Conservation (phyloP, 441 rosid genomes). For the Gossypium gossypioides region DNA sequence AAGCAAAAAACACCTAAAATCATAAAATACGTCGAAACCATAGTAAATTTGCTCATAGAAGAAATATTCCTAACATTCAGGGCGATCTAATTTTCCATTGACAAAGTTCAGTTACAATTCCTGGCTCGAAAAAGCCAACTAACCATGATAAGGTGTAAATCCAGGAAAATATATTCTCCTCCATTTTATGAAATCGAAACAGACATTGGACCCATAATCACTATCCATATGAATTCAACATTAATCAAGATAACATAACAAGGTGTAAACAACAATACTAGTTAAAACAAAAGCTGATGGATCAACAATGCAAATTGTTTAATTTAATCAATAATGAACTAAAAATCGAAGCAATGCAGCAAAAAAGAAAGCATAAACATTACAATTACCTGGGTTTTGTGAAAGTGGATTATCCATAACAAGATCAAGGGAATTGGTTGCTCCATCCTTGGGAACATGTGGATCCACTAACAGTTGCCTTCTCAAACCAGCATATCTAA, state of each 20-base stretch:
- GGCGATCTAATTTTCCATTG: not conserved
- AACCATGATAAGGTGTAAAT: not conserved
- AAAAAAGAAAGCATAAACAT: conserved; percentile 9
- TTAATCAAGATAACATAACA: not conserved
- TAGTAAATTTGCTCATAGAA: not conserved
- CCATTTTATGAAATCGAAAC: not conserved
- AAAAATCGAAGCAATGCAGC: not conserved
- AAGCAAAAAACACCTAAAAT: not conserved
- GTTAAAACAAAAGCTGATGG: not conserved
- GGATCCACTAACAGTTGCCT: conserved; percentile 73
- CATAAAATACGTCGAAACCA: not conserved
- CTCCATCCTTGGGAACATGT: conserved; percentile 47
- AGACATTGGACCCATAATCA: not conserved
- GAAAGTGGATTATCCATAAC: conserved; percentile 81
- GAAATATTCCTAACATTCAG: not conserved
- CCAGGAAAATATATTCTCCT: not conserved
- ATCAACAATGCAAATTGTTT: not conserved
- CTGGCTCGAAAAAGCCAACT: not conserved
- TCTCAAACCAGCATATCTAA: conserved; percentile 75
- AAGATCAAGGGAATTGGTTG: conserved; percentile 51
- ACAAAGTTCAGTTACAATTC: not conserved
- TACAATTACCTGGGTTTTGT: conserved; percentile 65
- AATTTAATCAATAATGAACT: not conserved
- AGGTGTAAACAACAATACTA: not conserved
- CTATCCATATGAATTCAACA: not conserved